Base-by-base conservation (phyloP, 805 yeast species). In the Candida dendrica region DNA sequence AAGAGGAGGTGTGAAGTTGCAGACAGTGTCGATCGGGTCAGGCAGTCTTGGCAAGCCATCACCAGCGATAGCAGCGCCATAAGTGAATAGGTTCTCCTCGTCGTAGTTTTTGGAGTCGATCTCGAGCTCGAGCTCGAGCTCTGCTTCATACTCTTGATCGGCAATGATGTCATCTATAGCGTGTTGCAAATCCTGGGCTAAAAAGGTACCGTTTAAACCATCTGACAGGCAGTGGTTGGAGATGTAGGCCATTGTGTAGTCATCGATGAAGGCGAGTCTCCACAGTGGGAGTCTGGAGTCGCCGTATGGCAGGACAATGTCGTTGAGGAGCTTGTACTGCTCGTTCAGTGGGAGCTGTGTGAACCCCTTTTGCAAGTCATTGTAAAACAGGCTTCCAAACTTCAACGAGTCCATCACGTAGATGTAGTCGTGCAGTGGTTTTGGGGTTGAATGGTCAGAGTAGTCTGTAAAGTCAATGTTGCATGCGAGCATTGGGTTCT, bases 211-310 rank as follows among this genome's bases (percentile, higher is more conserved):
- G 31, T 46, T 37, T 2, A 44, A 39, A 10, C 55, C 58, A 38
- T 53, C 58, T 9, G 55, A 41, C 10, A 52, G 34, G 36, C 45
- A 46, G 36, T 53, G 58, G 36, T 50, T 52, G 10, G 51, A 42
- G n/a, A 53, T 22, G 35, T 40, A 45, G 1, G 37, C 47, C 15
- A 53, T 6, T 1, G 58, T 53, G 11, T 37, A 3, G 14, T 44
- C 47, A 26, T 51, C 47, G 16, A 53, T 30, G 15, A 45, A 27
- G 1, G 42, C 49, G 10, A 53, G 18, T 36, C 41, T 51, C 53
- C 56, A 53, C 10, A 47, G 20, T 1, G 48, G 37, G 8, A 27
- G n/a, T 27, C 13, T 27, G 8, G 8, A 4, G 13, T 27, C 30
- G 2, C 42, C 52, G 32, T 50, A 51, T 20, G 46, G 34, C 46